Evolutionary conservation across 139 green algal genomes (phyloP), one percentile per base, ranked within the genome.

Genomic region (Coelastrella sp.): DNA sequence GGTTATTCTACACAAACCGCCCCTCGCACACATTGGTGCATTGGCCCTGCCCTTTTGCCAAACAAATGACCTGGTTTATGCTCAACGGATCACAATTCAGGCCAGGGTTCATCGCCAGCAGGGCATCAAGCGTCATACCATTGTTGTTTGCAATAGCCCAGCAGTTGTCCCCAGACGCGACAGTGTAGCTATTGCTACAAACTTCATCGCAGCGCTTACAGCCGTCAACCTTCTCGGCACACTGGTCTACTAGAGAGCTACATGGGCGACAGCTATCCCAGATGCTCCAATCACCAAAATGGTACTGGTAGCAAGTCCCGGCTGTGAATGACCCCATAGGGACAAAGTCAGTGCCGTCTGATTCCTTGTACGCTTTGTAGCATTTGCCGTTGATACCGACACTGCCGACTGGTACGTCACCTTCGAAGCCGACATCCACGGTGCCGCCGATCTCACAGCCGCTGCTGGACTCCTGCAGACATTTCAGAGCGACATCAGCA

Each of bases 11-110:
- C 76, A 83, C 76, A 83, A 66, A 83, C 32, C n/a, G 23, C 6
- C 76, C 76, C 54, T 83, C 54, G 61, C 76, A 83, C 76, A 83
- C 0, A 57, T 65, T 64, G 7, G 54, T 83, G 76, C 76, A 83
- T 47, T 23, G 3, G 32, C 76, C 76, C 7, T 83, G 32, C 8
- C 76, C 76, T 3, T 23, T 56, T 11, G 32, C 76, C 54, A 83
- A 57, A 13, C 76, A 83, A 13, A 83, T 57, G 11, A 13, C 11
- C 32, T 58, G 0, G 16, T 83, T 83, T 16, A 65, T 83, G 32
- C 61, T 32, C 76, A 83, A 13, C n/a, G 76, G 76, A 10, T 83
- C 76, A 20, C 76, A 83, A 11, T 65, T 83, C 54, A 83, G 13
- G 0, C 32, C 76, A 65, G 76, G 76, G 32, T 83, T 83, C 76